Evolutionary conservation across 257 asterid genomes (phyloP), one percentile per base, ranked within the genome.

Genomic region (Solanum medicagineum): DNA sequence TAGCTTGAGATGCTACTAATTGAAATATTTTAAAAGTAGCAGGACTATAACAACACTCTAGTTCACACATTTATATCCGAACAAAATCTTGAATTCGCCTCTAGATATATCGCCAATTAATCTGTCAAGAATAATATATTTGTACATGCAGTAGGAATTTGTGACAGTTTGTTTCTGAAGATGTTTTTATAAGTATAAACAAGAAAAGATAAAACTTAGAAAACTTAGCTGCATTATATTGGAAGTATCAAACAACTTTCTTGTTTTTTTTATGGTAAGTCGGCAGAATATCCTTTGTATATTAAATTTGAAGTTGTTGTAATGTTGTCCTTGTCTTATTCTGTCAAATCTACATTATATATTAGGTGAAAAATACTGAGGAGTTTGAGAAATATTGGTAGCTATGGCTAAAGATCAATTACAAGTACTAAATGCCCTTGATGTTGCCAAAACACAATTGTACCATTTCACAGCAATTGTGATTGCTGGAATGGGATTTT

Each of bases 401-500:
- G 24, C 54, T 49, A 92, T 91, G 97, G 92, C 89, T 56, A 85
- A 84, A 26, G 89, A 91, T 12, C 93, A 91, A 62, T 45, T 90
- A 15, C 89, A 89, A 81, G 94, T 93, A 83, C 94, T 93, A 7
- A 89, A 85, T 79, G 95, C 97, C 60, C 95, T 93, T 74, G 97
- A 93, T 87, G 86, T 73, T 8, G 97, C 97, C 2, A 93, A 92
- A 44, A 92, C 94, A 24, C 97, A 93, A 62, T 85, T 73, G 85
- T 92, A 91, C 86, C 95, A 93, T 80, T 93, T 93, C 89, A 93
- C 95, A 15, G 92, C 97, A 2, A 93, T 93, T n/a, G 90, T 92
- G 15, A 90, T 93, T 14, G 94, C 95, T 13, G 96, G 96, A 7
- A 93, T 93, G 96, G 96, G 96, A 11, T 93, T 93, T 83, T 93